phyloP scores from a whole-genome alignment of 2,329 filamentous ascomycete species.

The Cyclaneusma minus region DNA sequence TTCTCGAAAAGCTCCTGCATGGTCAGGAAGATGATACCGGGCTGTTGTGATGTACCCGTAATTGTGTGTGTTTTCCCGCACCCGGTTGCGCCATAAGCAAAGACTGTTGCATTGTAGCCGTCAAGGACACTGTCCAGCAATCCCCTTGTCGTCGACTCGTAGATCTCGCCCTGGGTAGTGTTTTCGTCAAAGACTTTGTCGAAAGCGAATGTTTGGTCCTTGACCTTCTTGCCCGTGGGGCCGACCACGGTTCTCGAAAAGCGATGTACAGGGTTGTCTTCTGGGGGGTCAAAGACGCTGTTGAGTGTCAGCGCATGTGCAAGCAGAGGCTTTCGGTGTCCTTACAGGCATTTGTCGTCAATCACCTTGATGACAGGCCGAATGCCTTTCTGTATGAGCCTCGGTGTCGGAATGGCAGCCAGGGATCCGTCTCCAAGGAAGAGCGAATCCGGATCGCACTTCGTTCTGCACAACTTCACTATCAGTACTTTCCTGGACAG shows the following conservation, averaged over 20 bases:
- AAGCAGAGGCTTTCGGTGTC: constrained; percentile 10
- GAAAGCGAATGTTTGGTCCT: constrained; percentile 95
- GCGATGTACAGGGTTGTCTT: constrained; percentile 81
- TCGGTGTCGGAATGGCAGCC: constrained; percentile 72
- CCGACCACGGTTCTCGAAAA: constrained; percentile 72
- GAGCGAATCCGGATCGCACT: constrained; percentile 65
- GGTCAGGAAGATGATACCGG: constrained; percentile 94
- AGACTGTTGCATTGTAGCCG: constrained; percentile 97
- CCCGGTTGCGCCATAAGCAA: constrained; percentile 93
- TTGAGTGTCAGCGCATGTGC: constrained; percentile 5
- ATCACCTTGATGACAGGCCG: constrained; percentile 89
- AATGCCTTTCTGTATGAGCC: constrained; percentile 72
- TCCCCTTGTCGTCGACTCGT: constrained; percentile 77
- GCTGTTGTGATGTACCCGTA: constrained; percentile 77
- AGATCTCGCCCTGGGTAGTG: constrained; percentile 80
- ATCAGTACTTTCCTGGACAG: constrained; percentile 1
- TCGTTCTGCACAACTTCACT: constrained; percentile 20
- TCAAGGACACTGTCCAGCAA: constrained; percentile 93
- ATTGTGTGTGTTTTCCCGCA: constrained; percentile 99
- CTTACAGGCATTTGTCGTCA: constrained; percentile 89
- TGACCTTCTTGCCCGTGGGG: constrained; percentile 71
- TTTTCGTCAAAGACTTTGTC: constrained; percentile 96
- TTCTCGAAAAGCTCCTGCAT: constrained; percentile 99
- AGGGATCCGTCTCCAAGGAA: constrained; percentile 96
- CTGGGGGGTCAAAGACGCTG: constrained; percentile 93